These are phyloP conservation scores for Zanthoxylum bungeanum DNA, from an alignment of 345 rosid genomes.

Conservation along the genomic window DNA sequence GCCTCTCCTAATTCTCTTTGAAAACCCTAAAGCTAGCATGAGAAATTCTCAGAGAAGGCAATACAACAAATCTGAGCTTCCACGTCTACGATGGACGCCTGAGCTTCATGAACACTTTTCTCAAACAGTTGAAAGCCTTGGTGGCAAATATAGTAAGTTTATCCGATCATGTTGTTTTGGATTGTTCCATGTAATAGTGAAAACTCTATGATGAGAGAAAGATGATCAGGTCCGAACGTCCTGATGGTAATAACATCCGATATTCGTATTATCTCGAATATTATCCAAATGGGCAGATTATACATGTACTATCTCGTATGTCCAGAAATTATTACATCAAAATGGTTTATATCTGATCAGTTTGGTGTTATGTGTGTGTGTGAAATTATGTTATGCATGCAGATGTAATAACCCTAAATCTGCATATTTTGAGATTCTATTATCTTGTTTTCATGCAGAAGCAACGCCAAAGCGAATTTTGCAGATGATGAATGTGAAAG, in stretches of 20 bases:
- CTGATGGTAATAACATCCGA: no score
- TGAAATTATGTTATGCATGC: neutral
- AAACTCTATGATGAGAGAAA: no score
- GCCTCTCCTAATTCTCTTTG: neutral
- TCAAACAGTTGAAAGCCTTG: conserved; percentile 33
- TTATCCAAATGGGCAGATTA: no score
- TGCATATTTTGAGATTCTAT: no score
- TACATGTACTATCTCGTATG: no score
- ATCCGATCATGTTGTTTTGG: neutral
- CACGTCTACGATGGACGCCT: conserved; percentile 46
- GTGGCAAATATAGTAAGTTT: conserved; percentile 49
- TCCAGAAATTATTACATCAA: no score
- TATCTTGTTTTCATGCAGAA: conserved; percentile 23
- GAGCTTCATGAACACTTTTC: conserved; percentile 42
- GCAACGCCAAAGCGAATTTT: conserved; percentile 51
- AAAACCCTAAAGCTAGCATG: conserved; percentile 13
- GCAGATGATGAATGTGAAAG: conserved; percentile 40
- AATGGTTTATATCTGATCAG: no score
- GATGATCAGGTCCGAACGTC: no score
- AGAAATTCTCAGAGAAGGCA: conserved; percentile 17
- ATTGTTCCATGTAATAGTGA: neutral
- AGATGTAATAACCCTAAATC: conserved; percentile 7
- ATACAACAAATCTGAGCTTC: conserved; percentile 42
- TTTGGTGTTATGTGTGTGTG: no score
- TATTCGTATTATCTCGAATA: no score